Base-by-base conservation (phyloP, 1,284 basidiomycete species). In the Trametes polyzona region DNA sequence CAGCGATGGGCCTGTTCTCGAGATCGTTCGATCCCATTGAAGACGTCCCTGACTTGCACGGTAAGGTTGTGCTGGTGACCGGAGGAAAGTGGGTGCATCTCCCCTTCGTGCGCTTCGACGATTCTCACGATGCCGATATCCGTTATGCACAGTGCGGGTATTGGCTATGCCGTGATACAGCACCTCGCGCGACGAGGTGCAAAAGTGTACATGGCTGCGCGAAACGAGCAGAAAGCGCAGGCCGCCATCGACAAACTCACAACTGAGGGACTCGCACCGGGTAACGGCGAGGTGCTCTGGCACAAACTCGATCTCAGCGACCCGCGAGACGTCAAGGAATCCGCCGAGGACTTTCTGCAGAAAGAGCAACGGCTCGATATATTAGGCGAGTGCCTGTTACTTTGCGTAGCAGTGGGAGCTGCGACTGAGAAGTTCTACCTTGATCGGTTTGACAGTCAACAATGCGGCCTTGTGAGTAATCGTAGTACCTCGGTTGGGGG, bases 281-380 rank as follows among this genome's bases (percentile, higher is more conserved):
- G 67, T 1, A 69, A 70, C n/a, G 76, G 80, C 4, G 61, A 77
- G 46, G 67, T 85, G 14, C 58, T 75, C 2, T 82, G 75, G 71
- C 65, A 82, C 11, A 64, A 76, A 16, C 71, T 83, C 11, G 81
- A 86, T 59, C 68, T 84, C 41, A 61, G 68, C 27, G 74, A 78
- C 36, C 77, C 80, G 3, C 66, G 70, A 24, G 65, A 71, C 6
- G 77, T 78, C 10, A 79, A 77, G 61, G 61, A 68, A n/a, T 64
- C 79, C 1, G 84, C 78, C 0, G 74, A 78, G 52, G 73, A 72
- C 24, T 81, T 86, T 55, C 59, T 81, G 67, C 57, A 55, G 32
- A 72, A 68, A 37, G 84, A 86, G 63, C 67, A 67, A n/a, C 73
- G 80, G 33, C 66, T 85, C 36, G 83, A 86, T 58, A 68, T 84